Base-by-base conservation (phyloP, 805 yeast genomes). In the Myxozyma mucilagina region DNA sequence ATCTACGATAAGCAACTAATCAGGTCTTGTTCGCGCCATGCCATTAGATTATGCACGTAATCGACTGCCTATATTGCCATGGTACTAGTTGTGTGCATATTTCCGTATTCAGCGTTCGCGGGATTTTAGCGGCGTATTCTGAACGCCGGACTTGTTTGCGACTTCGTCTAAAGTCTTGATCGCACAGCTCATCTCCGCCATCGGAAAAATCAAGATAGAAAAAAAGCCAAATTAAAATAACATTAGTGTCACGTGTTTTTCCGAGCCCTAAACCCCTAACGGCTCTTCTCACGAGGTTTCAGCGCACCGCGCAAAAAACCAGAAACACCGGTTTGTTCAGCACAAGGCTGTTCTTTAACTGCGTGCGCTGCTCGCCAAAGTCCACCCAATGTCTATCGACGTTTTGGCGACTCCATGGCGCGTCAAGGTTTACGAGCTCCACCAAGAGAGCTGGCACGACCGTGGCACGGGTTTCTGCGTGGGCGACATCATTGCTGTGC, bases 391-490 rank as follows among this genome's bases (percentile, higher is more conserved):
- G 69, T 60, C 65, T 38, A 55, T 70, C 56, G 72, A 70, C 38
- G 64, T 71, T 10, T 77, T 79, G 6, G 70, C 73, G 36, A 61
- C 78, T 32, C 89, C 91, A 11, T 83, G 91, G 70, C 78, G 97
- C 65, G 99, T 93, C 53, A 93, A 92, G 71, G 93, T 94, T n/a
- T 94, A 93, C 71, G 80, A 89, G 14, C 78, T 94, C 36, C 85
- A 84, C 43, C 87, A 88, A 34, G 92, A 87, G 52, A 87, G 84
- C 68, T 93, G 99, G 99, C 78, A 84, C 43, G 98, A 93, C 71
- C 83, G 87, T 51, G 98, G 97, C 18, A 91, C 97, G 0, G 98
- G 99, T 0, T 87, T 83, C 71, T 90, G 97, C 70, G 80, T 82
- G 53, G 97, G 97, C 7, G 56, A 51, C 39, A 13, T 44, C 45